A percentile compares a stretch with the other conserved stretches of the same genome.
Evolutionary conservation across 306 rosid species (phyloP).

Genomic region (Fragaria iinumae): DNA sequence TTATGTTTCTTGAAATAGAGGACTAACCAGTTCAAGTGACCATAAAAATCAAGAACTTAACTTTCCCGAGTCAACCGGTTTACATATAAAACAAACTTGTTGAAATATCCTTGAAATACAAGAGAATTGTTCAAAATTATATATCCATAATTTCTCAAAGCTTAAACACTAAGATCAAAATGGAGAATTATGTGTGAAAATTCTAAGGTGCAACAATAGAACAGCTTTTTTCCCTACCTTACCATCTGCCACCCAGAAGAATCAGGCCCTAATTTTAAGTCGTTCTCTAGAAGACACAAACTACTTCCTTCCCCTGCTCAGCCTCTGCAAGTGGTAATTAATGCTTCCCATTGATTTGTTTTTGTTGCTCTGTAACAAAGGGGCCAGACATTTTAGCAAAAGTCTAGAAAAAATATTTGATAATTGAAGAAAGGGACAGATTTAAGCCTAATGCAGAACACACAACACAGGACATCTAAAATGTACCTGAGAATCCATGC

Average conservation of each 20-base stretch:
- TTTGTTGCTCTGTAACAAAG: constrained; percentile 53
- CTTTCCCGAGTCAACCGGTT: background rate
- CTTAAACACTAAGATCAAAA: background rate
- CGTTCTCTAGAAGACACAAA: constrained; percentile 19
- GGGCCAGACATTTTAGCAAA: constrained; percentile 13
- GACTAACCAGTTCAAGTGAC: background rate
- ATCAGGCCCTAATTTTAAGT: background rate
- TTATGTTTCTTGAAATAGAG: background rate
- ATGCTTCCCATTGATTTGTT: constrained; percentile 76
- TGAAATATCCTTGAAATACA: background rate
- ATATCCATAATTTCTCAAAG: background rate
- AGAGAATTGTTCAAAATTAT: background rate
- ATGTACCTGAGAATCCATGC: constrained; percentile 78
- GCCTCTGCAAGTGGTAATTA: constrained; percentile 93
- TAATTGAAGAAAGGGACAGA: background rate
- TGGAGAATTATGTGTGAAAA: constrained; percentile 9
- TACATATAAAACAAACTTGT: background rate
- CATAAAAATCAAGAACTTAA: background rate
- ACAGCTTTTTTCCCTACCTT: constrained; percentile 8
- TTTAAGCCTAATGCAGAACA: constrained; percentile 9
- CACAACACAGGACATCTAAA: constrained; percentile 4
- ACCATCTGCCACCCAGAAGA: constrained; percentile 25
- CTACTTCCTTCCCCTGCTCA: constrained; percentile 77
- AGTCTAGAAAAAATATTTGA: constrained; percentile 2
- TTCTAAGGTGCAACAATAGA: constrained; percentile 25